Percentiles rank a stretch among this genome's conserved stretches.
phyloP scores from a whole-genome alignment of 1,139 yeast species.

The Blastobotrys proliferans region DNA sequence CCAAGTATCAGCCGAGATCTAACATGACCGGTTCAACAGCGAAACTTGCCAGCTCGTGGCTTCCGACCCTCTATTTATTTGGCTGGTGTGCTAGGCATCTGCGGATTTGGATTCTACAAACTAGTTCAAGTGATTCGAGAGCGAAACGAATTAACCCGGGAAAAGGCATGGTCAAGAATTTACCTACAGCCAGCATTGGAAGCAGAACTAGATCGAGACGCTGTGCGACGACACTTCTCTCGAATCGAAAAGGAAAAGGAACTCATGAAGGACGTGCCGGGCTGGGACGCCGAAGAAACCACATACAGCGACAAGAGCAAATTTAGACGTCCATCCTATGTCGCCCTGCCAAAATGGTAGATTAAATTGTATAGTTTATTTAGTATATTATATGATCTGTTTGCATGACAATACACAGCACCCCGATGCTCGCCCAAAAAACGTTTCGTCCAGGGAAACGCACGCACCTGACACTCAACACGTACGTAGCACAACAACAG shows the following conservation, averaged over 20 bases:
- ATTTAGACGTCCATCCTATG: conserved; percentile 36
- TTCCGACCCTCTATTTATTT: conserved; percentile 73
- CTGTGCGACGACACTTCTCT: conserved; percentile 67
- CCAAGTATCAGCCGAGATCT: background rate
- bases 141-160: conserved; percentile 69
- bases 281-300: conserved; percentile 50
- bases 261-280: conserved; percentile 55
- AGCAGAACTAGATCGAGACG: conserved; percentile 80
- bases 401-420: no score
- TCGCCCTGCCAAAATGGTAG: conserved; percentile 31
- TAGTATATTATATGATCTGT: no score
- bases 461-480: no score
- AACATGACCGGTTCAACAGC: conserved; percentile 29
- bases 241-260: conserved; percentile 66
- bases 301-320: conserved; percentile 46
- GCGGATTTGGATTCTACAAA: conserved; percentile 70
- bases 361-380: no score
- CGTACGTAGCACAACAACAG: no score
- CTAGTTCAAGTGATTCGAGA: conserved; percentile 68
- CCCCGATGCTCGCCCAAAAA: no score
- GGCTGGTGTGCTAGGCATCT: conserved; percentile 57
- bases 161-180: conserved; percentile 73
- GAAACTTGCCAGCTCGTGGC: conserved; percentile 81
- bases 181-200: conserved; percentile 68
- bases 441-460: no score